Base-by-base conservation (phyloP, 768 basidiomycete species). In the Tylopilus cervinicoccineus region DNA sequence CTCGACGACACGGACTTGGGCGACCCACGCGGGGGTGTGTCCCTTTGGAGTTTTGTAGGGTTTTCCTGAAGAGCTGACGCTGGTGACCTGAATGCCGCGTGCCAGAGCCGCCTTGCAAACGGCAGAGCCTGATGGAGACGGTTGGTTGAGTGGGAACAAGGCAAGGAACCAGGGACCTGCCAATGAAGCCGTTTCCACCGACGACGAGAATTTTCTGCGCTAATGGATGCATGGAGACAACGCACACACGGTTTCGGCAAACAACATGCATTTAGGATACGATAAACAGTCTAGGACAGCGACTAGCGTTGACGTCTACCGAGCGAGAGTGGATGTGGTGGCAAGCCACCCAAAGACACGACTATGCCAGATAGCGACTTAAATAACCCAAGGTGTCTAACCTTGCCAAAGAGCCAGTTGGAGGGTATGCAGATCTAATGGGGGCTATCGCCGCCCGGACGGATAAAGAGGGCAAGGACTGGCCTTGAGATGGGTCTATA, bases 161-260 rank as follows among this genome's bases (percentile, higher is more conserved):
- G 26, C 37, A 44, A 50, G 22, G 23, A 19, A 29, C 14, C 0
- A 19, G n/a, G n/a, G 11, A 50, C 71, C 51, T 55, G 88, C 94
- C 95, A 60, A 99, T 83, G 73, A 96, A 98, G 6, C 96, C 96
- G 72, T 96, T 96, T 38, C 96, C 96, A n/a, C 96, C 96, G 2
- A 98, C 80, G 34, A 99, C 92, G n/a, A 97, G 81, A 31, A 97
- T 77, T 60, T 75, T 86, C 45, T 73, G 78, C 44, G 74, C 47
- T 20, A 74, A n/a, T 33, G 54, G 45, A 45, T 46, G n/a, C 63
- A 64, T 64, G 13, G 6, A 27, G 33, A 51, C n/a, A n/a, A n/a
- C n/a, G n/a, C n/a, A n/a, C n/a, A n/a, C n/a, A n/a, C n/a, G n/a
- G n/a, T n/a, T n/a, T n/a, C n/a, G n/a, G n/a, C n/a, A 31, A 46